A percentile compares a stretch with the other conserved stretches of the same genome.
Conservation (phyloP, 805 yeast species). For the Torulaspora maleeae region DNA sequence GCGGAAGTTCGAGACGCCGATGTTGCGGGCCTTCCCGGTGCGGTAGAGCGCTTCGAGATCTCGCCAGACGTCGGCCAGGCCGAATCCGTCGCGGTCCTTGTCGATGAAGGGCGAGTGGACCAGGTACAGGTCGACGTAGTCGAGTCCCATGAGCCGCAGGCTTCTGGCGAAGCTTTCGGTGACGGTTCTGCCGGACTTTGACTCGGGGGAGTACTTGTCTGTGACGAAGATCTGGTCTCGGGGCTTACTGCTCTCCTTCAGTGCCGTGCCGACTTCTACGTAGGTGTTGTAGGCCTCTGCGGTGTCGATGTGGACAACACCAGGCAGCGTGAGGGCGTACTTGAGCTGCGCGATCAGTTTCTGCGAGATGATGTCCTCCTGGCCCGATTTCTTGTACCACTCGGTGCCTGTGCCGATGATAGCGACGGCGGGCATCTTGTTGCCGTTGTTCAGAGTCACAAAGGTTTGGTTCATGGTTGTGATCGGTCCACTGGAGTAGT, state of each 20-base stretch:
- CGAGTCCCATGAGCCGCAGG: conserved; percentile 39
- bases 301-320: conserved; percentile 53
- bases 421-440: conserved; percentile 45
- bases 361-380: conserved; percentile 27
- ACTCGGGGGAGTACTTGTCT: conserved; percentile 42
- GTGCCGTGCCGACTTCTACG: conserved; percentile 48
- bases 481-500: neutral
- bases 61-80: conserved; percentile 49
- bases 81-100: conserved; percentile 37
- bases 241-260: conserved; percentile 38
- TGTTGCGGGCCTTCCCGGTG: conserved; percentile 51
- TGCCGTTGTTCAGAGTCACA: conserved; percentile 36
- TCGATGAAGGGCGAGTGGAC: conserved; percentile 43
- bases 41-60: conserved; percentile 45
- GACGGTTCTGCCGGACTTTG: conserved; percentile 36
- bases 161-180: conserved; percentile 39
- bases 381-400: conserved; percentile 42
- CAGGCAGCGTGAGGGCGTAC: conserved; percentile 39
- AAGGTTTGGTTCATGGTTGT: conserved; percentile 26
- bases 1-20: conserved; percentile 60
- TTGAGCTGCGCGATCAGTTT: conserved; percentile 34
- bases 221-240: conserved; percentile 53
- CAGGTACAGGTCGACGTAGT: conserved; percentile 50
- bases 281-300: conserved; percentile 56
- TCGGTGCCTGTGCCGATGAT: conserved; percentile 56